Conservation (phyloP, 805 yeast species). For the Torulaspora delbrueckii region DNA sequence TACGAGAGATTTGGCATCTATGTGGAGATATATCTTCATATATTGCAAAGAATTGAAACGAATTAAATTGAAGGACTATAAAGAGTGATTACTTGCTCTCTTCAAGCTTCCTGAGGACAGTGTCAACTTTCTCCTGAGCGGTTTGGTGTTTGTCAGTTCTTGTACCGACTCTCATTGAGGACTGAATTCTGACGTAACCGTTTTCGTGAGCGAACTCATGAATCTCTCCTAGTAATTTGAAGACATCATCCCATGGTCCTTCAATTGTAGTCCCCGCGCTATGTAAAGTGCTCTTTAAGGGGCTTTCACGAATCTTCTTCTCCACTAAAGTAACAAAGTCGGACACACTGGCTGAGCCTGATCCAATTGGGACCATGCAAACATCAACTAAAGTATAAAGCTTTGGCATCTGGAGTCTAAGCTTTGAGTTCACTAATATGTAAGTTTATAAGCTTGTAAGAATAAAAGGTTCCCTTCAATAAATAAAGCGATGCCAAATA, state of each 20-base stretch:
- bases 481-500: too few relatives aligned
- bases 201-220: slow-evolving; percentile 67
- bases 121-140: slow-evolving; percentile 66
- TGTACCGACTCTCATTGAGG: slow-evolving; percentile 84
- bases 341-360: slow-evolving; percentile 71
- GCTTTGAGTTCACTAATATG: background rate
- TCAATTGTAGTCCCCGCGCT: slow-evolving; percentile 90
- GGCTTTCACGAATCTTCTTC: slow-evolving; percentile 54
- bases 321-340: slow-evolving; percentile 74
- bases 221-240: slow-evolving; percentile 68
- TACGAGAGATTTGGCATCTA: background rate
- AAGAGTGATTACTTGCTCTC: slow-evolving; percentile 8
- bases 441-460: too few relatives aligned
- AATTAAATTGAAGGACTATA: background rate
- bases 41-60: background rate
- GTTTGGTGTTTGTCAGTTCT: slow-evolving; percentile 70
- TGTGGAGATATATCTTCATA: slow-evolving; percentile 3
- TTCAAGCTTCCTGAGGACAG: slow-evolving; percentile 51
- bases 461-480: too few relatives aligned
- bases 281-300: slow-evolving; percentile 65
- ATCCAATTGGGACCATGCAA: slow-evolving; percentile 84
- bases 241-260: slow-evolving; percentile 91
- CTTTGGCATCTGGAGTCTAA: slow-evolving; percentile 11
- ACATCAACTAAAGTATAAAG: slow-evolving; percentile 78
- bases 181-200: slow-evolving; percentile 75